Base-by-base conservation (phyloP, 1,139 yeast species). In the Saccharomyces hybrid region DNA sequence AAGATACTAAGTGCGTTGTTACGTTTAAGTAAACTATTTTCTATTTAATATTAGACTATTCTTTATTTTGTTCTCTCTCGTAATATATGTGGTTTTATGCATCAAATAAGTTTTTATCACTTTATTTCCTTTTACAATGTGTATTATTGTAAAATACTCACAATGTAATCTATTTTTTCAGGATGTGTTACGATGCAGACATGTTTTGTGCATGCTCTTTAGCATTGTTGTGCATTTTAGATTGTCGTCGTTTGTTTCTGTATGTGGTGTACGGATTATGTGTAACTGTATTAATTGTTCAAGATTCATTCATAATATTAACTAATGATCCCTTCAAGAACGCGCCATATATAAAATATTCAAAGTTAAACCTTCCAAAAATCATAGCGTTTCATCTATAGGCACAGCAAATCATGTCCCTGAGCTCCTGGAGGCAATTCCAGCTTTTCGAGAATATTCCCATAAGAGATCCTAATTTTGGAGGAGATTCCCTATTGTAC, bases 391-490 rank as follows among this genome's bases (percentile, higher is more conserved):
- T 29, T 29, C 16, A 29, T 14, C 16, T 26, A 28, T 13, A 13
- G 8, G 20, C 13, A 23, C 11, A 23, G 7, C 1, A 6, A 16
- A 26, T 14, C 31, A 76, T 76, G 76, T 73, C 79, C 23, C 66
- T 77, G 29, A 64, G 77, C 14, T 73, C 83, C 29, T 90, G 96
- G 96, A 78, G 95, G 57, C 96, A 88, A 64, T 88, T 93, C 71
- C 91, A 88, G 61, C 85, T 93, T 70, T 90, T 88, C 69, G 96
- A 90, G 55, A 78, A 82, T 50, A 78, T 84, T 0, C 97, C 97
- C 5, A 85, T 93, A 41, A 75, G 84, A 60, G 98, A 93, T 67
- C 98, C 98, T 6, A 75, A 79, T 56, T 77, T 79, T 59, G 83
- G 83, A n/a, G 74, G 85, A 0, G 76, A 76, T 3, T 76, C 78